phyloP scores from a whole-genome alignment of 208 protist genomes.

The Trypanosoma vivax region DNA sequence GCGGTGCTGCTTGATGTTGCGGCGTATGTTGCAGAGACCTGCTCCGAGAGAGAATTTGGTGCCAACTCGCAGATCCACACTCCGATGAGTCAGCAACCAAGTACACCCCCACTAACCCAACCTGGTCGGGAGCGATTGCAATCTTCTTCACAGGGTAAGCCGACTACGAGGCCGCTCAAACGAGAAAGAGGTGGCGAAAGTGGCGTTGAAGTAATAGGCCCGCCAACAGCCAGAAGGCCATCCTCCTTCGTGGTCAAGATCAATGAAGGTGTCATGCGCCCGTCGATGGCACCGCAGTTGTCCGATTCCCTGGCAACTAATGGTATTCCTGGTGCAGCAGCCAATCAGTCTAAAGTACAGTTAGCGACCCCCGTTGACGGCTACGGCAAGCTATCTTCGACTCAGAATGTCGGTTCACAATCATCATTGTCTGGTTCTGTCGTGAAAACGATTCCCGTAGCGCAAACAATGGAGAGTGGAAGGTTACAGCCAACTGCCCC shows the following conservation, averaged over 20 bases:
- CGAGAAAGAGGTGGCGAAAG: background rate
- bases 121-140: background rate
- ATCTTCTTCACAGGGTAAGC: background rate
- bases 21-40: too few species aligned
- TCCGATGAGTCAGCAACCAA: too few species aligned
- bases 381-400: slow-evolving; percentile 6
- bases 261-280: background rate
- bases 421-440: background rate
- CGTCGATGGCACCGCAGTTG: background rate
- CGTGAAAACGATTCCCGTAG: background rate
- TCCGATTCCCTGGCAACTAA: background rate
- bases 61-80: too few species aligned
- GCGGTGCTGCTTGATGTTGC: slow-evolving; percentile 1
- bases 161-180: background rate
- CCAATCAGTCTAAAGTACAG: slow-evolving; percentile 1
- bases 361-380: slow-evolving; percentile 5
- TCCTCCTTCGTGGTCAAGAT: slow-evolving; percentile 12
- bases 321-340: background rate
- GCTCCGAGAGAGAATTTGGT: too few species aligned
- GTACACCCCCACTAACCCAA: too few species aligned
- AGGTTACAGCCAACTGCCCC: too few species aligned
- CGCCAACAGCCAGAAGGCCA: background rate
- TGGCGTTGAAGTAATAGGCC: background rate
- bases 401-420: background rate
- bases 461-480: too few species aligned